A percentile compares a stretch with the other conserved stretches of the same genome.
Conservation (phyloP, 306 rosid genomes). For the Medicago ruthenica region DNA sequence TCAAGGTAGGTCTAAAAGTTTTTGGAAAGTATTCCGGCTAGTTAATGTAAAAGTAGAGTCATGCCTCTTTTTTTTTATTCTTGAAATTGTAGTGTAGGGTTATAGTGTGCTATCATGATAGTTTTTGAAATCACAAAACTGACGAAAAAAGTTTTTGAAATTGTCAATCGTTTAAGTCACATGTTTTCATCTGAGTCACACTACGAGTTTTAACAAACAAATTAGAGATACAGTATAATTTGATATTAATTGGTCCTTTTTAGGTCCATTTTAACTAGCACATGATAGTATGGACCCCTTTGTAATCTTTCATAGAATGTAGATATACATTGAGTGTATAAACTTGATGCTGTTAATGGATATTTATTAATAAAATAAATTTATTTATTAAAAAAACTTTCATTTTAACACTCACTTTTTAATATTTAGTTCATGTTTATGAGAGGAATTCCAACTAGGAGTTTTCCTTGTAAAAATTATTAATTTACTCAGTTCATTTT, state of each 20-base stretch:
- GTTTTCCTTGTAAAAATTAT: too few species aligned
- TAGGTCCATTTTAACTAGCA: background rate
- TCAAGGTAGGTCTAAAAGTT: slow-evolving; percentile 35
- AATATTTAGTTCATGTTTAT: too few species aligned
- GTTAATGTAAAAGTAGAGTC: background rate
- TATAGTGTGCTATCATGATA: background rate
- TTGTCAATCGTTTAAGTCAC: background rate
- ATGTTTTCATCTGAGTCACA: background rate
- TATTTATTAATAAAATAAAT: too few species aligned
- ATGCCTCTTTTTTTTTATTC: background rate
- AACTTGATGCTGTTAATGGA: too few species aligned
- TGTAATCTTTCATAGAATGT: too few species aligned
- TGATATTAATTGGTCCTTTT: background rate
- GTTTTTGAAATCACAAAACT: background rate
- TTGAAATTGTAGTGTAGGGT: slow-evolving; percentile 4
- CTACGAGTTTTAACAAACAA: background rate
- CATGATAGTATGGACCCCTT: too few species aligned
- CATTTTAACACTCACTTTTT: too few species aligned
- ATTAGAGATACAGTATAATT: background rate
- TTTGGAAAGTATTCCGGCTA: slow-evolving; percentile 1
- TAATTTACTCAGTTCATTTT: background rate
- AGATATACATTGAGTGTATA: too few species aligned
- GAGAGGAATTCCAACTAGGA: too few species aligned
- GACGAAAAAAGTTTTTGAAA: background rate
- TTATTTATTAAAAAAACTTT: too few species aligned